These are phyloP conservation scores for Blastocystis sp. DNA, from an alignment of 352 stramenopile genomes.

Conservation along the genomic window DNA sequence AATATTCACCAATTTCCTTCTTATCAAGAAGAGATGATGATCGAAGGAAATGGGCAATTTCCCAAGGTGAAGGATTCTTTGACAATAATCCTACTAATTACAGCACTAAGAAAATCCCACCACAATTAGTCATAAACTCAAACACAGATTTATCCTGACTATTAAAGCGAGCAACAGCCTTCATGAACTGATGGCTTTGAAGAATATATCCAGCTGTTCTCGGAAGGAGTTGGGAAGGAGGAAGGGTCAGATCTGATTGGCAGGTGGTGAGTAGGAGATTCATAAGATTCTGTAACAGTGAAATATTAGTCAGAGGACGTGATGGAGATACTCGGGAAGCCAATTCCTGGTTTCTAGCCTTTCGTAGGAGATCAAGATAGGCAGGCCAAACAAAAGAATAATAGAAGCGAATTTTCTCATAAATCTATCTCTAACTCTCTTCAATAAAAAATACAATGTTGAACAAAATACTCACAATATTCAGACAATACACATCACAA, in stretches of 20 bases:
- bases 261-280: neutral
- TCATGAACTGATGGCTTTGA: conserved; percentile 10
- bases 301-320: neutral
- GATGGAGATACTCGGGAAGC: too few species aligned
- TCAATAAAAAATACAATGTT: neutral
- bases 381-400: neutral
- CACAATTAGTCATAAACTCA: conserved; percentile 25
- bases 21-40: conserved; percentile 86
- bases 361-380: neutral
- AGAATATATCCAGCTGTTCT: neutral
- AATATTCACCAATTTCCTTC: conserved; percentile 88
- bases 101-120: neutral
- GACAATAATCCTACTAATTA: conserved; percentile 15
- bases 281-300: neutral
- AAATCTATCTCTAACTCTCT: conserved; percentile 8
- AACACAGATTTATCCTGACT: conserved; percentile 22
- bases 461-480: conserved; percentile 44
- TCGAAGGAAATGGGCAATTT: conserved; percentile 79
- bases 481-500: conserved; percentile 23
- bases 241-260: neutral
- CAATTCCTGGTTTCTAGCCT: neutral
- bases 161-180: conserved; percentile 37
- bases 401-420: conserved; percentile 43
- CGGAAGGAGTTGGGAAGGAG: neutral
- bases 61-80: neutral